A percentile compares a stretch with the other conserved stretches of the same genome.
These are phyloP conservation scores for Lepidium didymum DNA, from an alignment of 345 rosid genomes.

Conservation along the genomic window DNA sequence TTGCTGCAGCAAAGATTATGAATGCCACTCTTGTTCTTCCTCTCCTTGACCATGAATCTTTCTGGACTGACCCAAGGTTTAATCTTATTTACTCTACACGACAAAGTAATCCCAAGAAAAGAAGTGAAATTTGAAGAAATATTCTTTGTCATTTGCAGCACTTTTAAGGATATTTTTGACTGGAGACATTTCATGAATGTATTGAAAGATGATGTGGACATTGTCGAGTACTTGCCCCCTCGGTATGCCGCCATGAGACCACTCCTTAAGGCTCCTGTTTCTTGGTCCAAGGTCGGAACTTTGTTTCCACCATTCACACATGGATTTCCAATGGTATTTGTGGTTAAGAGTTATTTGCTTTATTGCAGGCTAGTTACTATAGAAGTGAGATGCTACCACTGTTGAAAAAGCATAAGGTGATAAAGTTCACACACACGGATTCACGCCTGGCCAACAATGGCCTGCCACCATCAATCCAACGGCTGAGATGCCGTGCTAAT, in stretches of 20 bases:
- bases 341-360: background rate
- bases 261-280: constrained; percentile 76
- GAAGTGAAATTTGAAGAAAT: background rate
- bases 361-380: constrained; percentile 83
- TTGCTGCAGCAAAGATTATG: constrained; percentile 91
- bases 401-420: constrained; percentile 73
- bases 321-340: background rate
- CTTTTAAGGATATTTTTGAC: constrained; percentile 91
- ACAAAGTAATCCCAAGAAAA: background rate
- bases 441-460: constrained; percentile 88
- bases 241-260: constrained; percentile 48
- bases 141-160: constrained; percentile 39
- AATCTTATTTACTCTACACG: background rate
- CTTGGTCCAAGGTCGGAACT: constrained; percentile 92
- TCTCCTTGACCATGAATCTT: constrained; percentile 88
- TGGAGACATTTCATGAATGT: constrained; percentile 83
- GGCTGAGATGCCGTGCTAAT: constrained; percentile 91
- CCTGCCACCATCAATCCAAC: constrained; percentile 66
- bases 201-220: constrained; percentile 65
- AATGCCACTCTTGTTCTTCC: constrained; percentile 97
- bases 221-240: constrained; percentile 75
- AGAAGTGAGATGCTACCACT: constrained; percentile 59
- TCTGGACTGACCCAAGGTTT: constrained; percentile 96
- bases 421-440: constrained; percentile 85
- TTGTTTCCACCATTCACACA: background rate